Evolutionary conservation across 2,329 filamentous ascomycete genomes (phyloP), one percentile per base, ranked within the genome.

Genomic region (Colletotrichum magnum): DNA sequence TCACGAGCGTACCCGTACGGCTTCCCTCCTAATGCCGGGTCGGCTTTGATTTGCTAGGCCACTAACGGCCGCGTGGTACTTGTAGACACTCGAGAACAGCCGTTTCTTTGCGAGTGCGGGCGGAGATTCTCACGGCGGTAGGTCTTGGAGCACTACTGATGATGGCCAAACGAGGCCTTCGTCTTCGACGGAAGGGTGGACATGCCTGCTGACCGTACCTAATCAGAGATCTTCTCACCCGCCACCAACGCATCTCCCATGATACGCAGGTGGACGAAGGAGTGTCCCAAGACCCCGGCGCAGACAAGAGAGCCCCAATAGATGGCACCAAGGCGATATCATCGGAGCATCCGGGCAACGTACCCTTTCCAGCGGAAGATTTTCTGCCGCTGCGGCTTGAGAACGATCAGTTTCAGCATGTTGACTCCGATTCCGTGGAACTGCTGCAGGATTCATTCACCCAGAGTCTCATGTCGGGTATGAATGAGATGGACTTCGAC

Each of bases 31-130:
- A 9, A 10, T 7, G 5, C 28, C 28, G 28, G 28, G 2, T 9
- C 6, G 5, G 0, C 2, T 2, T 32, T 32, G 6, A 1, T 32
- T 32, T 7, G 5, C 7, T 32, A 9, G 7, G 28, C 2, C 5
- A 32, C 28, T 32, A 9, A 32, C 28, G 7, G 5, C 45, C 16
- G 6, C n/a, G 3, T 43, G 41, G 6, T 2, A 16, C n/a, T 6
- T 47, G n/a, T 60, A 81, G 78, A 79, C 66, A 80, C 77, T 6
- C 73, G 73, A 18, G 78, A 80, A 57, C 76, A 73, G 43, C 77
- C 77, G 5, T 80, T 78, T 69, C 58, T 48, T 13, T 79, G 78
- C 57, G 69, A 73, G 16, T 79, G 77, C 62, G 77, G 77, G 5
- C 73, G 71, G 32, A 68, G 68, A 16, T 79, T 79, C 51, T 74